These are phyloP conservation scores for Vigna hirtella DNA, from an alignment of 306 rosid genomes.

Conservation along the genomic window DNA sequence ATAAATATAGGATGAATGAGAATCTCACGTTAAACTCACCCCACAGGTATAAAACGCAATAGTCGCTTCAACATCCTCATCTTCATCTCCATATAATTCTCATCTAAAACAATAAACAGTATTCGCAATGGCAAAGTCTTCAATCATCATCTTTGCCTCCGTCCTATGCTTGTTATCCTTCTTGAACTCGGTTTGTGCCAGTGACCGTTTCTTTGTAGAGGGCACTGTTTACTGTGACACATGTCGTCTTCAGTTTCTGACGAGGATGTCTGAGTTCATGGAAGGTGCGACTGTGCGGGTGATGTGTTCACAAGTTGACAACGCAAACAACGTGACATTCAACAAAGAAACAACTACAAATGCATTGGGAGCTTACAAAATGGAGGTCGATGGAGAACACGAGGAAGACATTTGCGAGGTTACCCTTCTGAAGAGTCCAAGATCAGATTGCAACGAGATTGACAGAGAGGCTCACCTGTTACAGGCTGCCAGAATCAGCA, in stretches of 20 bases:
- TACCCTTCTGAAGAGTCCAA: slow-evolving; percentile 51
- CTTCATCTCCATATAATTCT: background rate
- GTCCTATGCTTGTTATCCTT: slow-evolving; percentile 69
- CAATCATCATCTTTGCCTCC: slow-evolving; percentile 50
- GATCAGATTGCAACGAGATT: slow-evolving; percentile 53
- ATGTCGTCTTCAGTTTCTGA: slow-evolving; percentile 72
- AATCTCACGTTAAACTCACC: slow-evolving; percentile 17
- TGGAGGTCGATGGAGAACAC: slow-evolving; percentile 70
- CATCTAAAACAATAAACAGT: background rate
- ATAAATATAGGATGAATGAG: slow-evolving; percentile 18
- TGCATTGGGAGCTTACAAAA: slow-evolving; percentile 48
- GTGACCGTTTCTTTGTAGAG: slow-evolving; percentile 44
- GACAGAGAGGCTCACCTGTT: slow-evolving; percentile 7
- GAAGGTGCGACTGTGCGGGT: slow-evolving; percentile 65
- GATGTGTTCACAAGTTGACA: slow-evolving; percentile 56
- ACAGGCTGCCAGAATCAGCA: slow-evolving; percentile 60
- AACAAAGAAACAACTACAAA: slow-evolving; percentile 57
- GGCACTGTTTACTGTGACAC: slow-evolving; percentile 87
- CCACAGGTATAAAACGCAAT: slow-evolving; percentile 33
- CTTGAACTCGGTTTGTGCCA: slow-evolving; percentile 26
- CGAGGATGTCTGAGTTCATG: slow-evolving; percentile 49
- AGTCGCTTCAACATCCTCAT: background rate
- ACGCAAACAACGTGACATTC: slow-evolving; percentile 45
- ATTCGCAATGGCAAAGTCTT: slow-evolving; percentile 62
- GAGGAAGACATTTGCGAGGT: slow-evolving; percentile 75